Base-by-base conservation (phyloP, 2,329 filamentous ascomycete genomes). In the Clarireedia homoeocarpa region DNA sequence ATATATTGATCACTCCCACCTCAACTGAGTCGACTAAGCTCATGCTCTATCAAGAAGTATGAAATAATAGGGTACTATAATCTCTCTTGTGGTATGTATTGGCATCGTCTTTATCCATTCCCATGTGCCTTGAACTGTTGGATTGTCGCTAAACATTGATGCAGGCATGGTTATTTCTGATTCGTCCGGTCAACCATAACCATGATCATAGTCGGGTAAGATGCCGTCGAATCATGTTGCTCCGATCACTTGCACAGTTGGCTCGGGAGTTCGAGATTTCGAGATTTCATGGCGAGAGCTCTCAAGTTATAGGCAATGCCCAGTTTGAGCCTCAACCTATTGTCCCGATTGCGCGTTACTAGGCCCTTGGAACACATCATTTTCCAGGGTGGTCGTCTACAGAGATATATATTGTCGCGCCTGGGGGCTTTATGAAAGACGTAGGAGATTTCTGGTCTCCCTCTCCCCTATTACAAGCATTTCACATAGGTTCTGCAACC, bases 141-240 rank as follows among this genome's bases (percentile, higher is more conserved):
- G 61, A 58, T 39, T 34, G 53, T 65, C 61, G 62, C 63, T 65
- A 66, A 63, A 51, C 34, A 48, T 61, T 40, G 61, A 59, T 61
- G 65, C 57, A 57, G 56, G 48, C 53, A 56, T 44, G n/a, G 36
- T 38, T 48, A 47, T 50, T 34, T 38, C 26, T 65, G 62, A 65
- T 66, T 66, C 59, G 62, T 44, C 48, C 51, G 24, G 44, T 42
- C 30, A 58, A 57, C 56, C 49, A 57, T 60, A 62, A 57, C 57
- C 59, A 59, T 48, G 58, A 58, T 55, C 55, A 39, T 26, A 52
- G 46, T 15, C 46, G 57, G 48, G 14, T 52, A 44, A 45, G 47
- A 34, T 15, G 50, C 36, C 5, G 51, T 51, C 58, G 50, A 65
- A 64, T 62, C 61, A 62, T 24, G 48, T 36, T 38, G 10, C 26